phyloP scores from a whole-genome alignment of 495 filamentous ascomycete genomes.

The Podospora pseudopauciseta region DNA sequence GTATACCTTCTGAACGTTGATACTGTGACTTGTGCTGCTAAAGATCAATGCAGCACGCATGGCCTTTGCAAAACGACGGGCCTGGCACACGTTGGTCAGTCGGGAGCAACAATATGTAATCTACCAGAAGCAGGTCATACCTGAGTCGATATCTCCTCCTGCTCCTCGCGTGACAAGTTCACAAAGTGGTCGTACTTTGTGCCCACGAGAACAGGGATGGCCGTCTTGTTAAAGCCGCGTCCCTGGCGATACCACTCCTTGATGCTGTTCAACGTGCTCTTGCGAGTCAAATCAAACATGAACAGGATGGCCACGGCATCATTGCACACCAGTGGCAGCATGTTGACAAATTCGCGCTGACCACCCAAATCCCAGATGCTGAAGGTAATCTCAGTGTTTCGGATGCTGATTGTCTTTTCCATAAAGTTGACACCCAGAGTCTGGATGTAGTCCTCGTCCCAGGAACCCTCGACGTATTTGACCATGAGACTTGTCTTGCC shows the following conservation, averaged over 20 bases:
- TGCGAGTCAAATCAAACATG: constrained; percentile 98
- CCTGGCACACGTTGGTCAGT: constrained; percentile 49
- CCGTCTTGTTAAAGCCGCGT: constrained; percentile 97
- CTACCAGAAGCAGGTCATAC: constrained; percentile 42
- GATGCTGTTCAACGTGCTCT: constrained; percentile 97
- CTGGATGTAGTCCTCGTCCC: constrained; percentile 99
- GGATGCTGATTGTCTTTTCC: constrained; percentile 99
- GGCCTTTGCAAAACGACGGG: constrained; percentile 91
- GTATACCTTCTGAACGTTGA: constrained; percentile 96
- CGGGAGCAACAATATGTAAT: neutral
- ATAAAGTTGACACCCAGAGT: constrained; percentile 99
- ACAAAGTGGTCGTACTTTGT: constrained; percentile 99
- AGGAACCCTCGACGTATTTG: constrained; percentile 98
- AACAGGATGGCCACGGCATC: constrained; percentile 97
- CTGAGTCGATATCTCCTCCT: constrained; percentile 96
- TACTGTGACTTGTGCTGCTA: constrained; percentile 96
- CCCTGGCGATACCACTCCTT: constrained; percentile 99
- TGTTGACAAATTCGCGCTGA: constrained; percentile 98
- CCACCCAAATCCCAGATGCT: constrained; percentile 98
- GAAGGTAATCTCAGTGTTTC: constrained; percentile 99
- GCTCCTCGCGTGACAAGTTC: constrained; percentile 93
- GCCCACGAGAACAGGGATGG: constrained; percentile 92
- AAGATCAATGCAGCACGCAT: constrained; percentile 98
- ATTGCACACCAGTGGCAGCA: constrained; percentile 97
- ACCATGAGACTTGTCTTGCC: constrained; percentile 99